Evolutionary conservation across 1,139 yeast genomes (phyloP), one percentile per base, ranked within the genome.

Genomic region (Zygoascus meyerae): DNA sequence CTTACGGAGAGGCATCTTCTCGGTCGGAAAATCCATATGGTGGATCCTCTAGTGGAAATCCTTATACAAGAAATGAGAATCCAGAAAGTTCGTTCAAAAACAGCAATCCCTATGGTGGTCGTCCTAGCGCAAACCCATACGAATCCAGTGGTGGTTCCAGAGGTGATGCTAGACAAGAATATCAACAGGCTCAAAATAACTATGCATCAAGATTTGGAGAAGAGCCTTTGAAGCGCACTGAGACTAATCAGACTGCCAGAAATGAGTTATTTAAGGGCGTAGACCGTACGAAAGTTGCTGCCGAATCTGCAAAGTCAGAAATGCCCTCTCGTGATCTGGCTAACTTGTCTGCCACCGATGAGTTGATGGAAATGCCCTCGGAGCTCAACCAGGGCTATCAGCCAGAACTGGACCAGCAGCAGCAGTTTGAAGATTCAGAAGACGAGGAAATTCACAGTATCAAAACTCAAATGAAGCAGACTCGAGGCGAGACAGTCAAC

Each of bases 391-490:
- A 39, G 31, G 61, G 55, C 11, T 57, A 60, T 34, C 31, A 40
- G 16, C 49, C 56, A 3, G 58, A 54, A 52, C 77, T 75, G 49
- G 69, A 72, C 64, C 77, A 75, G 52, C 69, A 73, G 64, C 66
- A 73, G 63, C 67, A 73, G 60, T 68, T 75, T 59, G 41, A 58
- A 40, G 63, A 66, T 46, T 59, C 65, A n/a, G 72, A 74, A 60
- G 95, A 89, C 52, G 95, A 86, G 63, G 97, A 89, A 54, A 89
- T 90, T 15, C 95, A 87, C 60, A 87, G 82, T 40, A 79, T 92
- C 57, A 87, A 86, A 63, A 85, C 84, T 55, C 90, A 90, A 58
- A 84, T 86, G 53, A 73, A 87, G 51, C 89, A 84, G 62, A 81
- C 87, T 41, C 90, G 90, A 64, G 94, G 87, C 59, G 94, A 87